Conservation (phyloP, 768 basidiomycete species). For the Cyclocybe cylindracea region DNA sequence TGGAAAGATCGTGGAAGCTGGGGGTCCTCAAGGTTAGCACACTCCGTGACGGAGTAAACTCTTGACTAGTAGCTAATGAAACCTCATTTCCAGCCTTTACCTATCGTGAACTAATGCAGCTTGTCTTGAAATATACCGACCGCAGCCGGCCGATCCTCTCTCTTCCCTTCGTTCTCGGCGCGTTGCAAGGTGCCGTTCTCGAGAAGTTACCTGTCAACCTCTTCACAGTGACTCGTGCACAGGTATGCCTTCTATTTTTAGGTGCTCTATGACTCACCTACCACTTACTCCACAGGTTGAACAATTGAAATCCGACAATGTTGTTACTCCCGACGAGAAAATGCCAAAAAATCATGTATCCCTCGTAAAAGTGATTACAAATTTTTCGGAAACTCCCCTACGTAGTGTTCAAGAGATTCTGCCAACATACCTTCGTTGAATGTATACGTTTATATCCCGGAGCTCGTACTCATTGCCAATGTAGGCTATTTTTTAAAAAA, state of each 20-base stretch:
- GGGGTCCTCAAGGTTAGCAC: constrained; percentile 35
- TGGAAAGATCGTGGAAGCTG: constrained; percentile 52
- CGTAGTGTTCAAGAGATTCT: constrained; percentile 53
- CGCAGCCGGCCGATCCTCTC: constrained; percentile 61
- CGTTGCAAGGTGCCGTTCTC: constrained; percentile 62
- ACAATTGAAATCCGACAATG: constrained; percentile 63
- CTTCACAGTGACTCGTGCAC: constrained; percentile 70
- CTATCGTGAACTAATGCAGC: constrained; percentile 66
- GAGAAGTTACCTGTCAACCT: constrained; percentile 64
- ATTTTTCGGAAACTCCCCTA: constrained; percentile 37
- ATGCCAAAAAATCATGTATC: constrained; percentile 27
- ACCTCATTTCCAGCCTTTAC: constrained; percentile 53
- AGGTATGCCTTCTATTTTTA: constrained; percentile 42
- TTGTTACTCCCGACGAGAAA: constrained; percentile 34
- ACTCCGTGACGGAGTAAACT: not conserved
- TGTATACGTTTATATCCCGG: not conserved
- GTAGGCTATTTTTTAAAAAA: too few species aligned
- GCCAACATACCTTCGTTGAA: constrained; percentile 50
- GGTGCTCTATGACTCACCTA: not conserved
- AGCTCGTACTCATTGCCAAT: too few species aligned
- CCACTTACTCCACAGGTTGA: constrained; percentile 41
- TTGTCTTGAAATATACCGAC: constrained; percentile 54
- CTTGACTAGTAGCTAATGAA: not conserved
- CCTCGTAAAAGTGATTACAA: constrained; percentile 39
- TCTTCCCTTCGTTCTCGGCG: constrained; percentile 63